A percentile compares a stretch with the other conserved stretches of the same genome.
phyloP scores from a whole-genome alignment of 306 rosid genomes.

The Castanopsis chinensis region DNA sequence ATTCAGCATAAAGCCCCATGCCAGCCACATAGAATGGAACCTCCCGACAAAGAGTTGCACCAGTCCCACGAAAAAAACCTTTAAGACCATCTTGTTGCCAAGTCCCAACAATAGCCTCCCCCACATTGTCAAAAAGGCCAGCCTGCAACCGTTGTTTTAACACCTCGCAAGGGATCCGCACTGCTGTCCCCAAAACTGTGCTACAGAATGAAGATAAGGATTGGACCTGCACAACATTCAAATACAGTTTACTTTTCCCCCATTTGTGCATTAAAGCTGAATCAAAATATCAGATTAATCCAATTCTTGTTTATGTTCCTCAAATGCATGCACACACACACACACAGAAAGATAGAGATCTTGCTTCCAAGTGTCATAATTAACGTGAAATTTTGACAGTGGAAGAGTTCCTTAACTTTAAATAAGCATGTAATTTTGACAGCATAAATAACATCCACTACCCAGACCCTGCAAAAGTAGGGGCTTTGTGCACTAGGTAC shows the following conservation, averaged over 20 bases:
- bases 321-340: background rate
- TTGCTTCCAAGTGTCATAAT: constrained; percentile 7
- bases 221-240: constrained; percentile 66
- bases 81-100: constrained; percentile 91
- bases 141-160: constrained; percentile 97
- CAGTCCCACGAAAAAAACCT: constrained; percentile 99
- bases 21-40: constrained; percentile 99
- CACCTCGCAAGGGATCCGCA: constrained; percentile 96
- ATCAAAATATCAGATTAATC: constrained; percentile 4
- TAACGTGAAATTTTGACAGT: background rate
- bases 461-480: too few relatives aligned
- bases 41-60: constrained; percentile 97
- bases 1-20: constrained; percentile 97
- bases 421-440: background rate
- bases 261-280: background rate
- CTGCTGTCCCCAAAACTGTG: constrained; percentile 96
- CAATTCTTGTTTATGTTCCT: background rate
- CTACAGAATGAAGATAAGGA: constrained; percentile 91
- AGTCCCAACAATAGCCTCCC: constrained; percentile 82
- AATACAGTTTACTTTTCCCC: constrained; percentile 12
- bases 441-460: background rate
- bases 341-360: background rate
- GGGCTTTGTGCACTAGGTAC: too few relatives aligned
- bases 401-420: background rate
- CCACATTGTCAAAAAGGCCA: constrained; percentile 85